Conservation (phyloP, 1,284 basidiomycete species). For the Ganoderma meredithae region DNA sequence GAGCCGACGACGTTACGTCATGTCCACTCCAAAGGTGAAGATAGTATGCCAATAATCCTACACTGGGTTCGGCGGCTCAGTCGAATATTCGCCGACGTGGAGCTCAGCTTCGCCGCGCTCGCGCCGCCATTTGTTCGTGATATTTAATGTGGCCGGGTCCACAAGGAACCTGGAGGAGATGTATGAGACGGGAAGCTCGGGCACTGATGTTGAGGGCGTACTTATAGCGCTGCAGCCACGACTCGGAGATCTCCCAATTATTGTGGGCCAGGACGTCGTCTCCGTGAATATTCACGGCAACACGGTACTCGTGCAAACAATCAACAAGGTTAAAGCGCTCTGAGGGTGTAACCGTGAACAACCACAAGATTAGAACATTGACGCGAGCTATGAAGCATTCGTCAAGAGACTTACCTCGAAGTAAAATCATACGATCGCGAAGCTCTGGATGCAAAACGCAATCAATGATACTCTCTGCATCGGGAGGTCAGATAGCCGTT, state of each 20-base stretch:
- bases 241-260: conserved; percentile 89
- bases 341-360: conserved; percentile 40
- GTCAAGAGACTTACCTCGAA: conserved; percentile 65
- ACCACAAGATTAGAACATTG: conserved; percentile 3
- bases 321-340: conserved; percentile 81
- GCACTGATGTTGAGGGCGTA: conserved; percentile 47
- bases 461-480: conserved; percentile 85
- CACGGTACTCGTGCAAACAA: conserved; percentile 75
- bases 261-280: conserved; percentile 88
- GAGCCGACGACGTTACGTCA: conserved; percentile 6
- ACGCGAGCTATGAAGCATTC: not conserved
- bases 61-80: conserved; percentile 26
- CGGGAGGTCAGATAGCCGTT: conserved; percentile 16
- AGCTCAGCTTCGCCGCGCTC: conserved; percentile 33
- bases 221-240: conserved; percentile 84
- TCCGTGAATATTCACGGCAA: conserved; percentile 78
- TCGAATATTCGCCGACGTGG: conserved; percentile 27
- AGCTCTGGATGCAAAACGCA: conserved; percentile 87
- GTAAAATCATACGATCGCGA: conserved; percentile 87
- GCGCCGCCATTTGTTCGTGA: conserved; percentile 72
- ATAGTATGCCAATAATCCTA: conserved; percentile 16
- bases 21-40: conserved; percentile 8
- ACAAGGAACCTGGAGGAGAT: conserved; percentile 67
- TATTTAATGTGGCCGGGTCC: conserved; percentile 66
- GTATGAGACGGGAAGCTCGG: conserved; percentile 3